Evolutionary conservation across 1,284 basidiomycete species (phyloP), one percentile per base, ranked within the genome.

Genomic region (Sporisorium scitamineum): DNA sequence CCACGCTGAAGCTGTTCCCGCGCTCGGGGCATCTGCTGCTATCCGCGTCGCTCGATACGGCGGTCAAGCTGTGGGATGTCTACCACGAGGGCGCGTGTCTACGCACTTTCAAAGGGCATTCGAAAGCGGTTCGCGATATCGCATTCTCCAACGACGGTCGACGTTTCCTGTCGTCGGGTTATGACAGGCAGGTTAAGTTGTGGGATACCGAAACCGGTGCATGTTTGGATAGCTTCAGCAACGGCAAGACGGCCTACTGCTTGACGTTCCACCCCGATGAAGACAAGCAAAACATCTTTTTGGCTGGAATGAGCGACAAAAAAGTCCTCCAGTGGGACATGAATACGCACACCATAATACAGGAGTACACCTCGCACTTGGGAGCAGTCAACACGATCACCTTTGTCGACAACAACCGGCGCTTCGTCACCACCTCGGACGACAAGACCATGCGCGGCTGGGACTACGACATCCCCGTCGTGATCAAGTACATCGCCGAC

Each of bases 321-420:
- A 98, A 98, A 87, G 97, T 99, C 76, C 93, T 98, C 31, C 96
- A 99, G 94, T 99, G 95, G 85, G 96, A 99, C 85, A 93, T 94
- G 84, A 91, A 93, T 82, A 91, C 93, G 22, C 92, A 92, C 32
- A 94, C 97, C 84, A 95, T 99, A 70, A 93, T 92, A 1, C 97
- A 99, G 86, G 96, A 98, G 86, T 99, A 99, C 86, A 95, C 97
- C 85, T 95, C 98, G 86, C 97, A 99, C 87, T 88, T 99, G 56
- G 97, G 97, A 0, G 94, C 96, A 29, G 95, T 99, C 72, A 99
- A 98, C 87, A 95, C 94, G 1, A 97, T 99, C 83, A 99, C 95
- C 0, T 99, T 98, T 84, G 94, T 99, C 50, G 89, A 99, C 84
- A 92, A 96, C 84, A 97, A 98, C 85, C 86, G 97, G 70, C 91